phyloP scores from a whole-genome alignment of 2,329 filamentous ascomycete species.

The Phaeophleospora eucalypticola region DNA sequence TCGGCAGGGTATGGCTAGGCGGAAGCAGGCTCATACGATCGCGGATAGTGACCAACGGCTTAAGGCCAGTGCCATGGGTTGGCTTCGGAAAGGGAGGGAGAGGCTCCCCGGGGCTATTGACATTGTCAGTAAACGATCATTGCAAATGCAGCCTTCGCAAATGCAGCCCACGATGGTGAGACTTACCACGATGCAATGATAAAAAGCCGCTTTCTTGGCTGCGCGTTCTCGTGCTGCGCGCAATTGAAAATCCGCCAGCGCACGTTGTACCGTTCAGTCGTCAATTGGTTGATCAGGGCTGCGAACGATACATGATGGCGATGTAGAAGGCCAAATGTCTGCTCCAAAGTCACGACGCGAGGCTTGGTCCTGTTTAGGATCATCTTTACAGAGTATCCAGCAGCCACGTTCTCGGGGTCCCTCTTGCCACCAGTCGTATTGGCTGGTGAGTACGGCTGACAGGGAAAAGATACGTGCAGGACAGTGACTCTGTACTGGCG shows the following conservation, averaged over 20 bases:
- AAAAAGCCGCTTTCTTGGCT: conserved; percentile 47
- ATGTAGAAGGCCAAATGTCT: conserved; percentile 64
- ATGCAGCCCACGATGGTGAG: too few species aligned
- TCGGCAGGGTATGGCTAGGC: neutral
- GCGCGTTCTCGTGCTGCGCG: conserved; percentile 48
- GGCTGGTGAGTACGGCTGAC: conserved; percentile 69
- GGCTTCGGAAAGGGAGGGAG: conserved; percentile 61
- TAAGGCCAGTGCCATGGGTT: conserved; percentile 30
- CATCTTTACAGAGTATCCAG: conserved; percentile 41
- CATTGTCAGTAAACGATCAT: conserved; percentile 11
- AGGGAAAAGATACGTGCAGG: conserved; percentile 72
- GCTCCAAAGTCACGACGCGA: conserved; percentile 70
- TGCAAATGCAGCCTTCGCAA: too few species aligned
- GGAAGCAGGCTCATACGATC: conserved; percentile 33
- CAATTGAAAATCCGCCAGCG: conserved; percentile 60
- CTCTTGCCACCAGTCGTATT: conserved; percentile 57
- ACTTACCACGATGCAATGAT: conserved; percentile 53
- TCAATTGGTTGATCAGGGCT: conserved; percentile 60
- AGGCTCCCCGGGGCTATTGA: conserved; percentile 62
- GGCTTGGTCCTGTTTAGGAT: conserved; percentile 59
- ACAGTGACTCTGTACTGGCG: conserved; percentile 42
- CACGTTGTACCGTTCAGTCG: conserved; percentile 63
- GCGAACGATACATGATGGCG: conserved; percentile 52
- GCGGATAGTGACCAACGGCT: conserved; percentile 39
- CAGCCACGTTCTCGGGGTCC: conserved; percentile 64